Percentiles rank a stretch among this genome's conserved stretches.
phyloP scores from a whole-genome alignment of 192 early-diverging fungal species.

The Backusella westeae region DNA sequence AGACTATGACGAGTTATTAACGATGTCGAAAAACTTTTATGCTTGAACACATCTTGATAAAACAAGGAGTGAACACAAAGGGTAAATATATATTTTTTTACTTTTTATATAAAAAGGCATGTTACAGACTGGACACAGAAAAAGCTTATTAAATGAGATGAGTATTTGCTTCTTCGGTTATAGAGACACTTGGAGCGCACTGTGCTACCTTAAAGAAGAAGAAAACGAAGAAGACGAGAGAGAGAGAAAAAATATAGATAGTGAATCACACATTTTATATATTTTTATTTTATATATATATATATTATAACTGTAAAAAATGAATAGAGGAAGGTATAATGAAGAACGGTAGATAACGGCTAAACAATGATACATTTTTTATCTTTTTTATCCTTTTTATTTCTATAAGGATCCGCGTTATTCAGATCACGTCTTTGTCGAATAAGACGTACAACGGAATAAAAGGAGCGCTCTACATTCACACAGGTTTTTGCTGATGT shows the following conservation, averaged over 20 bases:
- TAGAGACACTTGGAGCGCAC: not conserved
- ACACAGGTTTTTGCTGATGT: conserved; percentile 80
- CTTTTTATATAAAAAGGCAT: not conserved
- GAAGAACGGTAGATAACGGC: not conserved
- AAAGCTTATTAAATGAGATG: not conserved
- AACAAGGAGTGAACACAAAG: not conserved
- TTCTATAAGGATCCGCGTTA: not conserved
- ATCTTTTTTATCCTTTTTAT: conserved; percentile 13
- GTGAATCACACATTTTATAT: not conserved
- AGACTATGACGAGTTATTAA: no score
- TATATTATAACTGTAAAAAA: not conserved
- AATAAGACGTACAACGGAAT: conserved; percentile 70
- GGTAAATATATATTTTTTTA: not conserved
- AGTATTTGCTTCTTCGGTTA: not conserved
- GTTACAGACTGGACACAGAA: not conserved
- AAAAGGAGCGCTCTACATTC: conserved; percentile 87
- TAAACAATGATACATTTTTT: conserved; percentile 8
- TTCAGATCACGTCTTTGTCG: conserved; percentile 47
- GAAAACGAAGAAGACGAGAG: not conserved
- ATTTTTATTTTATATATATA: not conserved
- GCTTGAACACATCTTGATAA: no score
- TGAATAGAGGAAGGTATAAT: not conserved
- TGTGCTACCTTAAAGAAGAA: not conserved
- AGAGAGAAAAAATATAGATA: not conserved
- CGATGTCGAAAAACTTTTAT: no score